phyloP scores from a whole-genome alignment of 306 rosid genomes.

The Vicia sativa region DNA sequence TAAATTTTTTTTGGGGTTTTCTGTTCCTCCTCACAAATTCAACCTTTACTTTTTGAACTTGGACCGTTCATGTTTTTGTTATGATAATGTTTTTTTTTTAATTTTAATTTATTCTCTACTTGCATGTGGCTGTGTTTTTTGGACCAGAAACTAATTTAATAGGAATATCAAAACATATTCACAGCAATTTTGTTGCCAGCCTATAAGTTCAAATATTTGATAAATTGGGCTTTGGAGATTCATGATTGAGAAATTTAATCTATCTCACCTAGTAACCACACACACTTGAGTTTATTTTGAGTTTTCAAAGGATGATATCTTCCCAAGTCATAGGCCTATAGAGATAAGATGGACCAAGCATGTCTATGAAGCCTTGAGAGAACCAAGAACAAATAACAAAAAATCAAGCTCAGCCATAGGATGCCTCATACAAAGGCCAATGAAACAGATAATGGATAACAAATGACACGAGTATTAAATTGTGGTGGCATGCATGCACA shows the following conservation, averaged over 20 bases:
- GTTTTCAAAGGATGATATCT: conserved; percentile 14
- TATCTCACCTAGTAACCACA: no score
- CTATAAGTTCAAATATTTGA: no score
- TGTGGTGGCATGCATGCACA: background rate
- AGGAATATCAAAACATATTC: background rate
- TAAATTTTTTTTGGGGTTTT: background rate
- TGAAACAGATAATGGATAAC: background rate
- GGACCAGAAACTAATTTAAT: background rate
- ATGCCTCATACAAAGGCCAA: conserved; percentile 4
- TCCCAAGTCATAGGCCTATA: conserved; percentile 6
- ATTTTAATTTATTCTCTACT: background rate
- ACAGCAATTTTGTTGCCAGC: no score
- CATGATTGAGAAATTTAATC: no score
- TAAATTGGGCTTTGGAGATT: no score
- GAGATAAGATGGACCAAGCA: conserved; percentile 15
- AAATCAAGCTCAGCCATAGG: background rate
- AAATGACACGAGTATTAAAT: background rate
- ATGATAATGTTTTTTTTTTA: conserved; percentile 5
- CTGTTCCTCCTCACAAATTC: conserved; percentile 6
- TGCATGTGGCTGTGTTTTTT: conserved; percentile 14
- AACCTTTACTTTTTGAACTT: conserved; percentile 4
- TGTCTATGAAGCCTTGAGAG: background rate
- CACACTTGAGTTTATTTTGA: no score
- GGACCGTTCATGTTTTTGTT: conserved; percentile 37
- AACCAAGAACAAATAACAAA: background rate